Conservation (phyloP, 257 asterid genomes). For the Solanum appendiculatum region DNA sequence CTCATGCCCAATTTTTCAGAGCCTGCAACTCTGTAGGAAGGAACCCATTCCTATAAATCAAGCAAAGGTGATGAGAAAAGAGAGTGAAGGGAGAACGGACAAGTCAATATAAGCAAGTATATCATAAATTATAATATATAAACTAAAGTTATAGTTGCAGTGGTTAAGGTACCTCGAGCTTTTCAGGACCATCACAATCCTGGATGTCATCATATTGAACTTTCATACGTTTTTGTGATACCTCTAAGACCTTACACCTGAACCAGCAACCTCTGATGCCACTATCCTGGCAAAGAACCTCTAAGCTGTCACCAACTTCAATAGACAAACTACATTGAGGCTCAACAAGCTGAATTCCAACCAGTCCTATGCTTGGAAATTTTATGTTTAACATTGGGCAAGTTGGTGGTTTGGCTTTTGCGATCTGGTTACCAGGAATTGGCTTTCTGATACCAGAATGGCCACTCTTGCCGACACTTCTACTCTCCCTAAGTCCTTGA, state of each 20-base stretch:
- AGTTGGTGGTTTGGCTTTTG: background rate
- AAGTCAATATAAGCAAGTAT: background rate
- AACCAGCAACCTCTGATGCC: constrained; percentile 65
- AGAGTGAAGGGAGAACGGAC: background rate
- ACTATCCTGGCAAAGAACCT: constrained; percentile 53
- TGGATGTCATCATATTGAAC: constrained; percentile 41
- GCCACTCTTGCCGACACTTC: background rate
- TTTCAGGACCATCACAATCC: constrained; percentile 18
- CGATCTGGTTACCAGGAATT: background rate
- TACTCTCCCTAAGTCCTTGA: constrained; percentile 1
- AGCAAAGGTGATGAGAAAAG: background rate
- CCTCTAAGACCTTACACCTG: constrained; percentile 36
- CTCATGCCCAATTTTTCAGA: background rate
- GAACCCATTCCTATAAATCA: constrained; percentile 34
- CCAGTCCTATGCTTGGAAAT: background rate
- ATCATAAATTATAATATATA: background rate
- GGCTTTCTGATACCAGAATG: background rate
- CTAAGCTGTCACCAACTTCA: constrained; percentile 11
- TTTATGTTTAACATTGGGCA: constrained; percentile 11
- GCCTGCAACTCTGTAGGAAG: background rate
- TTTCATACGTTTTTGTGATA: constrained; percentile 13
- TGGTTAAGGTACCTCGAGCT: constrained; percentile 22
- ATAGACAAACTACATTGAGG: background rate
- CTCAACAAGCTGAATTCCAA: background rate
- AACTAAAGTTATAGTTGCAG: background rate